Base-by-base conservation (phyloP, 2,329 filamentous ascomycete genomes). In the Apiospora sp. region DNA sequence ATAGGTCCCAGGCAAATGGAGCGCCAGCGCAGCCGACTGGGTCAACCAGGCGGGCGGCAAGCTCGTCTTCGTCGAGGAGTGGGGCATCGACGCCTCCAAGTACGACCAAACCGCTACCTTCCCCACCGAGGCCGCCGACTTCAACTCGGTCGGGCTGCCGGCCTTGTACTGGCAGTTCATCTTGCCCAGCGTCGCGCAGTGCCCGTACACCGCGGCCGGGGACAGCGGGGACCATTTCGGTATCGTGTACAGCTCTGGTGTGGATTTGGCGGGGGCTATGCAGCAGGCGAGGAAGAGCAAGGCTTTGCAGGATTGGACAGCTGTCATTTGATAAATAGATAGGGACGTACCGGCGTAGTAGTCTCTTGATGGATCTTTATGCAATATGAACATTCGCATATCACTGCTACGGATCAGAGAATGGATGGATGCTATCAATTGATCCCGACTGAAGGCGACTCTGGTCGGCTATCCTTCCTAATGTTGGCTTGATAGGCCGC, bases 61-160 rank as follows among this genome's bases (percentile, higher is more conserved):
- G 74, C 75, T 79, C 34, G 77, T 81, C 30, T 80, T 77, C 72
- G 71, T 81, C 16, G 79, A 81, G 72, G 79, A 80, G 68, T 81
- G 80, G 78, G 78, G 78, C 34, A 84, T 87, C 82, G 86, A 88
- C 73, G 86, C 85, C 0, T 84, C 83, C 1, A 81, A 85, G 48
- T 83, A 82, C 68, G 83, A 86, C 73, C 71, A 72, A 4, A 61
- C 64, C 68, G 72, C 72, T 10, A 78, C 78, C 71, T 78, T 80
- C 68, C 74, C 75, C 10, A 74, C 77, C 46, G 78, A 81, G 71
- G 75, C 77, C 43, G 74, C 70, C 44, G 77, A 79, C 44, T 78
- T 82, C 75, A 79, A 79, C 73, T 75, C 73, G n/a, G 77, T 51
- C 68, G 78, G 78, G 41, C 51, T 82, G 13, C 80, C 80, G 8